phyloP scores from a whole-genome alignment of 176 grass and related monocot genomes.

The Poa annua region DNA sequence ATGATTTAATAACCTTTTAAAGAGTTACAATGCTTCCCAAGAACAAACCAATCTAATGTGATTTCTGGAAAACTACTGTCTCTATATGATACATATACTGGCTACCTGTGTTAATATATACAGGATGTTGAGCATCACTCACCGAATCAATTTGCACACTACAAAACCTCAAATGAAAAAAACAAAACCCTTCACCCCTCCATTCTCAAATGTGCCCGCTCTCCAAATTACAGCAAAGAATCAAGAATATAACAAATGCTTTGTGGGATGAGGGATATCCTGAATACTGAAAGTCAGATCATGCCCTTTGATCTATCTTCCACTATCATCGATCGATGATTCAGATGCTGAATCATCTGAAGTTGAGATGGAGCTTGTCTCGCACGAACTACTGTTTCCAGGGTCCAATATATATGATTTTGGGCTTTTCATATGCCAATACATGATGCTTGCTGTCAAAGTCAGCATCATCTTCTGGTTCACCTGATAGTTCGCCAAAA shows the following conservation, averaged over 20 bases:
- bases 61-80: constrained; percentile 30
- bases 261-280: constrained; percentile 15
- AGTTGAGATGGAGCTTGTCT: constrained; percentile 69
- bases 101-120: constrained; percentile 55
- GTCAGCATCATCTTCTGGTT: constrained; percentile 99
- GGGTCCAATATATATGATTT: constrained; percentile 57
- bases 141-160: constrained; percentile 41
- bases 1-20: no score
- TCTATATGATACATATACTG: constrained; percentile 46
- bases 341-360: constrained; percentile 92
- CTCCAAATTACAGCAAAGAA: constrained; percentile 50
- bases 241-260: constrained; percentile 46
- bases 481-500: constrained; percentile 53
- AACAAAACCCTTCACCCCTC: constrained; percentile 15
- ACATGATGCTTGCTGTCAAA: constrained; percentile 95
- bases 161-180: constrained; percentile 44
- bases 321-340: constrained; percentile 78
- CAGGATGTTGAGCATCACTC: constrained; percentile 41
- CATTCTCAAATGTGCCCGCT: constrained; percentile 46
- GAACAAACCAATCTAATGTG: constrained; percentile 46
- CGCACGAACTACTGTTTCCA: constrained; percentile 70
- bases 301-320: constrained; percentile 50
- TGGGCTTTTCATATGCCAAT: constrained; percentile 93
- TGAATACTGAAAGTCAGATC: constrained; percentile 24
- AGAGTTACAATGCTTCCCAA: constrained; percentile 1